A percentile compares a stretch with the other conserved stretches of the same genome.
These are phyloP conservation scores for Penicillium olsonii DNA, from an alignment of 2,329 filamentous ascomycete genomes.

Conservation along the genomic window DNA sequence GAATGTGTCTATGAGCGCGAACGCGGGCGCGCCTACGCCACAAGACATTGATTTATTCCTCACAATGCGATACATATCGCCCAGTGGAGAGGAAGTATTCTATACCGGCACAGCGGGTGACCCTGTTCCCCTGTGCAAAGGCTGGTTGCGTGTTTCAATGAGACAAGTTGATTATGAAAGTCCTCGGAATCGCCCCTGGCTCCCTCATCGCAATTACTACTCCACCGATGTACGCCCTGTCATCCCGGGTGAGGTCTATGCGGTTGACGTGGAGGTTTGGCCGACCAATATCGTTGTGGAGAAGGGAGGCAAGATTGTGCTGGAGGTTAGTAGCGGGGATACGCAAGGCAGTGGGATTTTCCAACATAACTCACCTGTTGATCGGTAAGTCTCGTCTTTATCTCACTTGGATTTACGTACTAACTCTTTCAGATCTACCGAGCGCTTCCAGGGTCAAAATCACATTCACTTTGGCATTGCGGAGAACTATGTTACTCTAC, in stretches of 20 bases:
- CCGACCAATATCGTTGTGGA: slow-evolving; percentile 41
- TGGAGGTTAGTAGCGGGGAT: slow-evolving; percentile 45
- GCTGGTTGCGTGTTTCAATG: slow-evolving; percentile 56
- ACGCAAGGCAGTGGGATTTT: slow-evolving; percentile 56
- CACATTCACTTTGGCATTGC: slow-evolving; percentile 51
- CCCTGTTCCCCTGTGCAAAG: slow-evolving; percentile 56
- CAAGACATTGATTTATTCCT: slow-evolving; percentile 58
- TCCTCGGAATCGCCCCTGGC: slow-evolving; percentile 45
- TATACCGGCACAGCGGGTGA: slow-evolving; percentile 60
- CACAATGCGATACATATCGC: slow-evolving; percentile 54
- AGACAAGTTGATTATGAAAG: slow-evolving; percentile 51
- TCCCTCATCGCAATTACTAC: slow-evolving; percentile 55
- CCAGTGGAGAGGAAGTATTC: slow-evolving; percentile 53
- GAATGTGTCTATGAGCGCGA: slow-evolving; percentile 57
- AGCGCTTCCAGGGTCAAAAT: slow-evolving; percentile 50
- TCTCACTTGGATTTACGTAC: neutral
- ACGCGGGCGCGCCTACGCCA: slow-evolving; percentile 42
- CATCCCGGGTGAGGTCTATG: slow-evolving; percentile 52
- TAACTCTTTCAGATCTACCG: slow-evolving; percentile 38
- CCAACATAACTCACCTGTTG: slow-evolving; percentile 45
- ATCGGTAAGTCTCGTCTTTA: slow-evolving; percentile 27
- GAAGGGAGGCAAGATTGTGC: slow-evolving; percentile 31
- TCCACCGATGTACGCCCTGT: slow-evolving; percentile 52
- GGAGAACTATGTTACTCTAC: slow-evolving; percentile 52
- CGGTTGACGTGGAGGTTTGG: slow-evolving; percentile 51